Base-by-base conservation (phyloP, 495 filamentous ascomycete species). In the Penicillium cinerascens region DNA sequence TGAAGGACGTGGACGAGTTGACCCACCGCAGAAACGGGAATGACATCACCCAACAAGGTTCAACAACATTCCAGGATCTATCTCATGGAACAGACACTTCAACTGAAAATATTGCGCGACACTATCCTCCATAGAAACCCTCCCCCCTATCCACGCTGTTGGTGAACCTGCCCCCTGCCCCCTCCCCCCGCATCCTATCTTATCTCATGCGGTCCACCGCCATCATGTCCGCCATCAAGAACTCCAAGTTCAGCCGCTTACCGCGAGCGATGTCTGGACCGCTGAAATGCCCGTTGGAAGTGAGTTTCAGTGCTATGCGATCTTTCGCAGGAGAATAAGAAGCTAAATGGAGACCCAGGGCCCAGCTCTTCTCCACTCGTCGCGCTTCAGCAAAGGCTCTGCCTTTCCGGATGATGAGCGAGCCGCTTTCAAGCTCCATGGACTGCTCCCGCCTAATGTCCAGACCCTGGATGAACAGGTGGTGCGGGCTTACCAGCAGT, bases 301-400 rank as follows among this genome's bases (percentile, higher is more conserved):
- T 70, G 41, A 51, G 51, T 42, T 1, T 2, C 1, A 7, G 0
- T 44, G 8, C n/a, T 10, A n/a, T 4, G 22, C 21, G 3, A 33
- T 33, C 3, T 16, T 23, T 6, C n/a, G 11, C 4, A 1, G 25
- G 5, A 2, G 13, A 5, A n/a, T 9, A 1, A 16, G 25, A 7
- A 6, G 11, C 42, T 44, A 6, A 26, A 44, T 8, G 4, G 6
- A 26, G 13, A 2, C 10, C 11, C 40, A 82, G 78, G 87, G 90
- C 8, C 67, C 73, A 23, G 77, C 81, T 4, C 72, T 93, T 3
- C 74, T 93, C 20, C 78, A 82, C 42, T 80, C 82, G 10, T 80
- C 87, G 0, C 85, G 83, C 54, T 88, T 88, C 73, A 95, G 95
- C 72, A 93, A 92, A 69, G 91, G 89, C 13, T 88, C 87, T 0